Evolutionary conservation across 345 rosid genomes (phyloP).

Genomic region (Carallia pectinifolia): DNA sequence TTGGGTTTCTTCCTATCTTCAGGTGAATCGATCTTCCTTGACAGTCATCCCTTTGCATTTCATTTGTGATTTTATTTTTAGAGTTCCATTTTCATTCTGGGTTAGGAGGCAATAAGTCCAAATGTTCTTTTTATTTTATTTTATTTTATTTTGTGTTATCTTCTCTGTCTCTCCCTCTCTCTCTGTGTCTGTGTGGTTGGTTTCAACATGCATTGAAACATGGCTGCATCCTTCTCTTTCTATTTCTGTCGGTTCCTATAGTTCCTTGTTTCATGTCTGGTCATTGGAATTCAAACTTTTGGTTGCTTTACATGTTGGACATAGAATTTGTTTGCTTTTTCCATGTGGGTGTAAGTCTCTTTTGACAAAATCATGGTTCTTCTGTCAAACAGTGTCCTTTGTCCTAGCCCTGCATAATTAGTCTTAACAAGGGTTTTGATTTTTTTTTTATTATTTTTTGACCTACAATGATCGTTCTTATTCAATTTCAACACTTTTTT

Average conservation of each 20-base stretch:
- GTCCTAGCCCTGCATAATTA: not conserved
- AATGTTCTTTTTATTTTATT: not conserved
- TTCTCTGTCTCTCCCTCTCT: no score
- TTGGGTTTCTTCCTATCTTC: conserved; percentile 26
- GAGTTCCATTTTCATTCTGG: not conserved
- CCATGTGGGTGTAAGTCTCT: conserved; percentile 24
- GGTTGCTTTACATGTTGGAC: conserved; percentile 16
- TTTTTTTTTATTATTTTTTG: not conserved
- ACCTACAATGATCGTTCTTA: conserved; percentile 20
- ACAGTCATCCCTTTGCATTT: not conserved
- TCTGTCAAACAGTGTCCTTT: conserved; percentile 4
- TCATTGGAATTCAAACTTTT: conserved; percentile 18
- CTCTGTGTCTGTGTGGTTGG: no score
- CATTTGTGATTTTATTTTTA: not conserved
- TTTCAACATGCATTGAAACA: not conserved
- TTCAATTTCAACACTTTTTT: conserved; percentile 18
- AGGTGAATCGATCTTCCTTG: conserved; percentile 30
- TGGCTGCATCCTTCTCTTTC: not conserved
- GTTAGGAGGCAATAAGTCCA: not conserved
- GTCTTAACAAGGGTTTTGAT: not conserved
- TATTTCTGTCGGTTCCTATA: not conserved
- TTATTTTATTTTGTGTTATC: no score
- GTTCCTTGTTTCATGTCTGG: not conserved
- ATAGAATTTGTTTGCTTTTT: conserved; percentile 21
- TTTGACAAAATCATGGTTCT: conserved; percentile 15